phyloP scores from a whole-genome alignment of 345 rosid genomes.

The Physaria fendleri region DNA sequence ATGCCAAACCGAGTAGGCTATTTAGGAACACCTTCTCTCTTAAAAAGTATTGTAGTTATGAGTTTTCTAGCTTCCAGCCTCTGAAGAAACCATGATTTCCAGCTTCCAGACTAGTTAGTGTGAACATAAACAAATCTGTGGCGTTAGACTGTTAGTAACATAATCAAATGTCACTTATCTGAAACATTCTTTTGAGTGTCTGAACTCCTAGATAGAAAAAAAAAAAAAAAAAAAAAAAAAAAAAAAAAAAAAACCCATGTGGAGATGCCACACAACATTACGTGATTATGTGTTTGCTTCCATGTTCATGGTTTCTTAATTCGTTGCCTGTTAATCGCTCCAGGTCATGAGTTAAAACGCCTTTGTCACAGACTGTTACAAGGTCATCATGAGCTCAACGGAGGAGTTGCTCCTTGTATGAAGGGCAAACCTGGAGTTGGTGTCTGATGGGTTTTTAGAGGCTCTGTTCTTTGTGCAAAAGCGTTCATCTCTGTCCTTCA shows the following conservation, averaged over 20 bases:
- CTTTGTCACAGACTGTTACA: slow-evolving; percentile 7
- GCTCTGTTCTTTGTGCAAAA: slow-evolving; percentile 11
- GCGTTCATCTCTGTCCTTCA: neutral
- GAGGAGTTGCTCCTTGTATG: slow-evolving; percentile 4
- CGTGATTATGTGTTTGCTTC: neutral
- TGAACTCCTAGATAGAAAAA: neutral
- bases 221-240: too few species aligned
- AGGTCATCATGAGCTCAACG: slow-evolving; percentile 1
- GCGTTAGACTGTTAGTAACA: neutral
- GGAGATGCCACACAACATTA: neutral
- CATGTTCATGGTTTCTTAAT: neutral
- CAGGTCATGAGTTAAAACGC: slow-evolving; percentile 9
- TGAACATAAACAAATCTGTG: neutral
- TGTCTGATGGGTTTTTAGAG: neutral
- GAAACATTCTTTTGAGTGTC: neutral
- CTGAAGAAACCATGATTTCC: neutral
- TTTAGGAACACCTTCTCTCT: neutral
- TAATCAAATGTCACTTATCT: neutral
- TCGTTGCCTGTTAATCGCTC: neutral
- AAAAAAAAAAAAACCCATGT: too few species aligned
- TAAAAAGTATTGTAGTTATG: neutral
- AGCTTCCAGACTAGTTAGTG: slow-evolving; percentile 3
- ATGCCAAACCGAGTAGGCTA: neutral
- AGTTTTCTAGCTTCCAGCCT: neutral
- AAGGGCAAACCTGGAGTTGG: neutral